Conservation (phyloP, 306 rosid species). For the Lagenaria siceraria region DNA sequence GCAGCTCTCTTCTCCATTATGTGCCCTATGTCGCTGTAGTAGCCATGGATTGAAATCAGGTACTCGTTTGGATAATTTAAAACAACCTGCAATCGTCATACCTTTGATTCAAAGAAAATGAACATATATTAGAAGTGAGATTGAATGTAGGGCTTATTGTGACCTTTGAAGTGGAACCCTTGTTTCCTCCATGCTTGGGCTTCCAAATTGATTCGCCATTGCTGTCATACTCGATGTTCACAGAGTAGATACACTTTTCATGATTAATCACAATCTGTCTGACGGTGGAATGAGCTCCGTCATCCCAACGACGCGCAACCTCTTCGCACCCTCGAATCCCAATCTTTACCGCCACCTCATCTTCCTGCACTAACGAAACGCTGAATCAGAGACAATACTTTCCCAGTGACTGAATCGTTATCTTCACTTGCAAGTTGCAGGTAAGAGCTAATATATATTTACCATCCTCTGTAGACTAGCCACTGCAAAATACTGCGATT, state of each 20-base stretch:
- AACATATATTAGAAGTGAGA: neutral
- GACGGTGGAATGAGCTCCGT: neutral
- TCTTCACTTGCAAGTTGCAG: neutral
- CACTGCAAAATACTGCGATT: neutral
- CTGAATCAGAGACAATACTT: neutral
- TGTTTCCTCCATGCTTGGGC: neutral
- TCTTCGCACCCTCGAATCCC: neutral
- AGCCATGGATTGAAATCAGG: neutral
- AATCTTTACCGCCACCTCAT: neutral
- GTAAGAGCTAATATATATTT: neutral
- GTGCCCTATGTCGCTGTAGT: neutral
- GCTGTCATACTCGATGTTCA: neutral
- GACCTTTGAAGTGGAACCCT: neutral
- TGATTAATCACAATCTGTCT: neutral
- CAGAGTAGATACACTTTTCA: neutral
- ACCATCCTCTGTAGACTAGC: neutral
- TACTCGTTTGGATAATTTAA: neutral
- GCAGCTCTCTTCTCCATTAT: neutral
- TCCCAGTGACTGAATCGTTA: too few species aligned
- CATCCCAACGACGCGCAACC: neutral
- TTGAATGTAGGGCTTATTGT: neutral
- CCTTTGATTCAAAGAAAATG: neutral
- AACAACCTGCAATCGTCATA: neutral
- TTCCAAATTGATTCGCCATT: neutral
- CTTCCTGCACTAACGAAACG: neutral